Percentiles rank a stretch among this genome's conserved stretches.
Conservation (phyloP, 192 early-diverging fungal species). For the Backusella westeae region DNA sequence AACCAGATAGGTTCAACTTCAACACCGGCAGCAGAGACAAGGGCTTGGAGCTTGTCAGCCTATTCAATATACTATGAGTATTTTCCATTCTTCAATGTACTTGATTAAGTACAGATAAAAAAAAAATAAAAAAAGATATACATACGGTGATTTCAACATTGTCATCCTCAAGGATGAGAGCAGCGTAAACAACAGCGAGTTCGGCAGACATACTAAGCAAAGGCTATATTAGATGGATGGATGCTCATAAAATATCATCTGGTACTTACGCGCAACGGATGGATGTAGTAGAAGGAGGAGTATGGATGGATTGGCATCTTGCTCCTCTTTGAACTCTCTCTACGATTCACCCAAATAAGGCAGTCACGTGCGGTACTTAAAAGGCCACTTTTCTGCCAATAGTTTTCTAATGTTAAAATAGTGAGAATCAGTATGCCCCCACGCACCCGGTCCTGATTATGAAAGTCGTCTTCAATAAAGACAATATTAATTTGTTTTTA, state of each 20-base stretch:
- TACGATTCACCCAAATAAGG: neutral
- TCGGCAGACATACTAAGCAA: constrained; percentile 36
- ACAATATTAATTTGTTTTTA: too few relatives aligned
- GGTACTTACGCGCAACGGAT: constrained; percentile 10
- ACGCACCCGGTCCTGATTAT: too few relatives aligned
- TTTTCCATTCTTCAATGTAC: constrained; percentile 5
- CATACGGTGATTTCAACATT: constrained; percentile 93
- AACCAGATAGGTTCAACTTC: constrained; percentile 94
- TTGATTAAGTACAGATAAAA: neutral
- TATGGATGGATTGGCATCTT: neutral
- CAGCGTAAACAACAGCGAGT: constrained; percentile 68
- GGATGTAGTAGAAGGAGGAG: constrained; percentile 15
- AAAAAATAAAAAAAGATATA: constrained; percentile 10
- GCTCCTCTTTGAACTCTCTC: constrained; percentile 1
- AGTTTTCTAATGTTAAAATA: too few relatives aligned
- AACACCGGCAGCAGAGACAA: constrained; percentile 89
- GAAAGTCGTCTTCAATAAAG: too few relatives aligned
- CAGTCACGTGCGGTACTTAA: neutral
- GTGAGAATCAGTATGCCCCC: too few relatives aligned
- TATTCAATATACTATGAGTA: constrained; percentile 18
- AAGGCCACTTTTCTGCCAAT: neutral
- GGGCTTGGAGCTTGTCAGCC: constrained; percentile 89
- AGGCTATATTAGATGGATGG: neutral
- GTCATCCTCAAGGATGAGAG: constrained; percentile 98
- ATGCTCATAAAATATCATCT: neutral